Percentiles rank a stretch among this genome's conserved stretches.
Conservation (phyloP, 139 green algal genomes). For the Marvania coccoides region DNA sequence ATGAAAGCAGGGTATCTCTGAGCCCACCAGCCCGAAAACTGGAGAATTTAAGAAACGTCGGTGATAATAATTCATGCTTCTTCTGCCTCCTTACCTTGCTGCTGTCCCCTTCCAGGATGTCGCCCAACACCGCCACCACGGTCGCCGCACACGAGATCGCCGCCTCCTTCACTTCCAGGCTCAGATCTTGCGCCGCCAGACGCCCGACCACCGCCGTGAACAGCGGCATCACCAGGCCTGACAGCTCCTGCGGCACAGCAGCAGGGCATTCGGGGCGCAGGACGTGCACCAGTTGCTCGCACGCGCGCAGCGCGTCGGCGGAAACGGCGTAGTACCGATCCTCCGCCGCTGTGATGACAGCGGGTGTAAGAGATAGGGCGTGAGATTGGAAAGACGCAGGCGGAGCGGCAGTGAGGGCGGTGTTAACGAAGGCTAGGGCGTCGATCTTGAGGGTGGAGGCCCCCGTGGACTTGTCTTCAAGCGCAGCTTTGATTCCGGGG, state of each 20-base stretch:
- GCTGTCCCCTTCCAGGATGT: conserved; percentile 55
- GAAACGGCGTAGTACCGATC: conserved; percentile 93
- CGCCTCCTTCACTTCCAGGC: conserved; percentile 88
- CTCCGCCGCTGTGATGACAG: conserved; percentile 39
- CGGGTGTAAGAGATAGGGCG: conserved; percentile 40
- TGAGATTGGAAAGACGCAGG: conserved; percentile 47
- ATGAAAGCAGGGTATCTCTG: too few relatives aligned
- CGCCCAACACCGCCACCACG: conserved; percentile 52
- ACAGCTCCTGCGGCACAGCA: conserved; percentile 1
- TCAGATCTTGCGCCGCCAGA: conserved; percentile 59
- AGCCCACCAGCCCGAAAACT: too few relatives aligned
- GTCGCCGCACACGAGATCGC: conserved; percentile 67
- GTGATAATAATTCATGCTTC: too few relatives aligned
- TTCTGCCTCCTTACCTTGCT: conserved; percentile 1
- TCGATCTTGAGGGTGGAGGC: conserved; percentile 75
- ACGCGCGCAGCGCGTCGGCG: conserved; percentile 78
- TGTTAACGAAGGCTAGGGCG: conserved; percentile 79
- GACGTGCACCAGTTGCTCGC: conserved; percentile 67
- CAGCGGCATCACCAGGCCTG: conserved; percentile 39
- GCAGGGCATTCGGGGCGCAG: conserved; percentile 36
- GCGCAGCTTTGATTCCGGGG: conserved; percentile 47
- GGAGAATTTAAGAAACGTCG: too few relatives aligned
- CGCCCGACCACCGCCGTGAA: conserved; percentile 29
- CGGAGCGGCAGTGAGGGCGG: conserved; percentile 39
- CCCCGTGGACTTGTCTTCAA: conserved; percentile 57